phyloP scores from a whole-genome alignment of 2,329 filamentous ascomycete species.

The Hypoxylon sp. region DNA sequence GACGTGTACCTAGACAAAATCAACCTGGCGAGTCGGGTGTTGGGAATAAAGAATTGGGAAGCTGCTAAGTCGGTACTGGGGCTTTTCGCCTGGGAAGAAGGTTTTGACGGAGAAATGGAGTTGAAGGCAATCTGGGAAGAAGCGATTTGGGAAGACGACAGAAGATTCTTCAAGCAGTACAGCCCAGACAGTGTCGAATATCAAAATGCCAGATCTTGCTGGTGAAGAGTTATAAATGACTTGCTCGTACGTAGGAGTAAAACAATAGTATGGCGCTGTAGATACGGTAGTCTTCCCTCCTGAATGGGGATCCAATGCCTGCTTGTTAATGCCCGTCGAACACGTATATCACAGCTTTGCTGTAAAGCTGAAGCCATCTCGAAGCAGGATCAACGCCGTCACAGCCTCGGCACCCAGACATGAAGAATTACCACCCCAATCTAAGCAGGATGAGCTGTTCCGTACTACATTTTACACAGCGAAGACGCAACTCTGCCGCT shows the following conservation, averaged over 20 bases:
- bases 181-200: slow-evolving; percentile 16
- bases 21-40: slow-evolving; percentile 49
- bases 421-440: slow-evolving; percentile 3
- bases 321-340: slow-evolving; percentile 16
- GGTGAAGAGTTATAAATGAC: slow-evolving; percentile 10
- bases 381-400: slow-evolving; percentile 17
- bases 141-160: slow-evolving; percentile 46
- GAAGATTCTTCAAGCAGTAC: slow-evolving; percentile 29
- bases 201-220: slow-evolving; percentile 16
- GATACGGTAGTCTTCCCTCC: no score
- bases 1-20: slow-evolving; percentile 54
- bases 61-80: slow-evolving; percentile 49
- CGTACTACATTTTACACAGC: slow-evolving; percentile 13
- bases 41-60: slow-evolving; percentile 52
- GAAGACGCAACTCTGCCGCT: background rate
- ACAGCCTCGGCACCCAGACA: slow-evolving; percentile 3
- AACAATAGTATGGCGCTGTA: no score
- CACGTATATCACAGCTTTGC: background rate
- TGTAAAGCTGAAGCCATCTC: background rate
- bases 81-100: slow-evolving; percentile 52
- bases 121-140: slow-evolving; percentile 54
- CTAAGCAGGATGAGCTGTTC: slow-evolving; percentile 5
- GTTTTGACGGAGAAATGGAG: slow-evolving; percentile 52
- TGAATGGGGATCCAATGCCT: slow-evolving; percentile 19
- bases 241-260: no score